Evolutionary conservation across 2,329 filamentous ascomycete species (phyloP), one percentile per base, ranked within the genome.

Genomic region (Pestalotiopsis sp.): DNA sequence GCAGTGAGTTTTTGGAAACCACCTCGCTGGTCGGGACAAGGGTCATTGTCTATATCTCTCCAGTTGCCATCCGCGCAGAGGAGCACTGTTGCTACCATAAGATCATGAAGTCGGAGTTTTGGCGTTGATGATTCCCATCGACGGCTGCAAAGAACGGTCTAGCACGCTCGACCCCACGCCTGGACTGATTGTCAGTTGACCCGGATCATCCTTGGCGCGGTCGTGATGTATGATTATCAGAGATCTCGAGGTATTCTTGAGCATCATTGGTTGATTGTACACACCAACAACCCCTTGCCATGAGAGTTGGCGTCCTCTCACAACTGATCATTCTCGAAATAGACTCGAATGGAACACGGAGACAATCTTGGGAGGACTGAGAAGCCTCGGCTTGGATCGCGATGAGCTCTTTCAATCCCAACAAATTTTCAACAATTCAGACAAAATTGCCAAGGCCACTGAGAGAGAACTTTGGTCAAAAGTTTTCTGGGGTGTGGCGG

Each of bases 1-100:
- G 12, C 45, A 20, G 25, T 38, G 31, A 36, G n/a, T 61, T 61
- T 61, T 61, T 61, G 59, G 59, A 61, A 61, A 61, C 59, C 59
- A 61, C 31, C n/a, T 61, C 59, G 59, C 31, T 39, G 59, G 27
- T 20, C 31, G 11, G 13, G 20, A 39, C 31, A 61, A 2, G 59
- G 57, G 25, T 36, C 27, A 14, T 27, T 13, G 13, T 36, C 27
- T 36, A 59, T 59, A 13, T 59, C 27, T 25, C 27, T 59, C 57
- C 2, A 25, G n/a, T 36, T 36, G 57, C 57, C 2, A 17, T 23
- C 57, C 57, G 57, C 25, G 25, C 14, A 12, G 25, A 36, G 27
- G 27, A 25, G 23, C 57, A 59, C 27, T 12, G 57, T 14, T 59
- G 57, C 27, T 27, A 59, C 57, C 57, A 25, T 27, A 36, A 14